Evolutionary conservation across 2,329 filamentous ascomycete species (phyloP).

Genomic region (Lecanicillium sp.): DNA sequence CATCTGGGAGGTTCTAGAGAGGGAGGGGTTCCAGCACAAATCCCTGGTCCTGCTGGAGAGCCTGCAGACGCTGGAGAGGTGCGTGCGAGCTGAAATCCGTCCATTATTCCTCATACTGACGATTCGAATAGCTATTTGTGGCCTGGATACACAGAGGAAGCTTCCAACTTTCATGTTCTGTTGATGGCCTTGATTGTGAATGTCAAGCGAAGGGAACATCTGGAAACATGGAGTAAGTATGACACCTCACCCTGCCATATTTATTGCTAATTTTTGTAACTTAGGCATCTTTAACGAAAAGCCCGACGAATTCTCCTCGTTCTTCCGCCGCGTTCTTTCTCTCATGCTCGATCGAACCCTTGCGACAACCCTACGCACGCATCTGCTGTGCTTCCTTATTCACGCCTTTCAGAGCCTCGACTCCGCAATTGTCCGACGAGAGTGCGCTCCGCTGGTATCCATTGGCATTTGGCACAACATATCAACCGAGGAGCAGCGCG

Average conservation of each 20-base stretch:
- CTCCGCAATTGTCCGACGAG: conserved; percentile 80
- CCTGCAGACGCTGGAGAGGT: conserved; percentile 82
- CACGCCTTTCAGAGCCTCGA: conserved; percentile 91
- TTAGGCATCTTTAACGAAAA: conserved; percentile 70
- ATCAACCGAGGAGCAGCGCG: conserved; percentile 66
- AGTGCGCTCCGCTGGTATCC: conserved; percentile 90
- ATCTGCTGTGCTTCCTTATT: conserved; percentile 85
- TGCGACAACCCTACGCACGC: conserved; percentile 60
- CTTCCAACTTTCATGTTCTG: conserved; percentile 86
- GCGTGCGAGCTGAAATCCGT: conserved; percentile 14
- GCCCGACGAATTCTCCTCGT: conserved; percentile 73
- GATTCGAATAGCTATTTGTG: conserved; percentile 65
- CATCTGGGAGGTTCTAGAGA: conserved; percentile 84
- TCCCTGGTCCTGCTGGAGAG: conserved; percentile 80
- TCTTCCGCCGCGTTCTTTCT: conserved; percentile 85
- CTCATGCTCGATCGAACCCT: conserved; percentile 71
- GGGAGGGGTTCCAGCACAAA: conserved; percentile 68
- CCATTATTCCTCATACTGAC: conserved; percentile 14
- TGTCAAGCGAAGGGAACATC: conserved; percentile 77
- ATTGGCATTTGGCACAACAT: conserved; percentile 96
- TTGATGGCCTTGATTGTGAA: conserved; percentile 80
- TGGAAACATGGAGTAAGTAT: conserved; percentile 74
- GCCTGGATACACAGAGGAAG: conserved; percentile 83
- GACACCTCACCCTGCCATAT: conserved; percentile 3
- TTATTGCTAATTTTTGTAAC: conserved; percentile 11